A percentile compares a stretch with the other conserved stretches of the same genome.
Evolutionary conservation across 2,329 filamentous ascomycete species (phyloP).

Genomic region (Lasiodiplodia theobromae): DNA sequence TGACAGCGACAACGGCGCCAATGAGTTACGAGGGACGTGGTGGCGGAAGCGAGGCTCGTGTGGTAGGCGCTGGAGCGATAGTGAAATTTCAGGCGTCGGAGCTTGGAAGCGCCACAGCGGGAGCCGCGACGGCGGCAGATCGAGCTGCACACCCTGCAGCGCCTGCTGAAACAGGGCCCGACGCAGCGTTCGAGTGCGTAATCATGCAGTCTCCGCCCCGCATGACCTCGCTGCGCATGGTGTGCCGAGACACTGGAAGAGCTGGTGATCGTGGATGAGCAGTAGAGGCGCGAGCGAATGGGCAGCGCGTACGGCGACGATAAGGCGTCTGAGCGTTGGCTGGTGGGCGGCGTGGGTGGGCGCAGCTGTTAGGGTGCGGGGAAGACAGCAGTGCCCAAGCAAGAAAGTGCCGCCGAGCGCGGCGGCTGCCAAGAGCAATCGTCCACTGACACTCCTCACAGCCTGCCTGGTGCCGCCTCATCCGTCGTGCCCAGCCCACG

Average conservation of each 20-base stretch:
- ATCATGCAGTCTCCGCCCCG: constrained; percentile 13
- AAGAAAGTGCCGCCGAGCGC: too few relatives aligned
- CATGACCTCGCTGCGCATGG: background rate
- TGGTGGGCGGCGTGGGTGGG: background rate
- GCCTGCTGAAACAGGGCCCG: constrained; percentile 26
- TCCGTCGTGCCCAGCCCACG: background rate
- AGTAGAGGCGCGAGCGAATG: background rate
- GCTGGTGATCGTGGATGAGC: too few relatives aligned
- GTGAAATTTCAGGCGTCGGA: constrained; percentile 19
- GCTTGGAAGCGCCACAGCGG: constrained; percentile 8
- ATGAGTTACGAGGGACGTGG: background rate
- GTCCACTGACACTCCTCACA: too few relatives aligned
- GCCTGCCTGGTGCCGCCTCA: too few relatives aligned
- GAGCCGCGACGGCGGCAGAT: constrained; percentile 16
- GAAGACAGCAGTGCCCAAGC: background rate
- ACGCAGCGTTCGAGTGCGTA: constrained; percentile 21
- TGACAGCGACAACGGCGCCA: background rate
- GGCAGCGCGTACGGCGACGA: background rate
- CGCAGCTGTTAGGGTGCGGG: background rate
- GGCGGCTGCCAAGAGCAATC: too few relatives aligned
- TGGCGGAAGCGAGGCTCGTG: constrained; percentile 4
- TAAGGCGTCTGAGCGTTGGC: background rate
- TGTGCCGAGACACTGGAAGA: background rate
- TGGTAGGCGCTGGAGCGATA: background rate
- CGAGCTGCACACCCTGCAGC: constrained; percentile 21